Evolutionary conservation across 176 grass and related monocot genomes (phyloP).

Genomic region (Urochloa ruziziensis): DNA sequence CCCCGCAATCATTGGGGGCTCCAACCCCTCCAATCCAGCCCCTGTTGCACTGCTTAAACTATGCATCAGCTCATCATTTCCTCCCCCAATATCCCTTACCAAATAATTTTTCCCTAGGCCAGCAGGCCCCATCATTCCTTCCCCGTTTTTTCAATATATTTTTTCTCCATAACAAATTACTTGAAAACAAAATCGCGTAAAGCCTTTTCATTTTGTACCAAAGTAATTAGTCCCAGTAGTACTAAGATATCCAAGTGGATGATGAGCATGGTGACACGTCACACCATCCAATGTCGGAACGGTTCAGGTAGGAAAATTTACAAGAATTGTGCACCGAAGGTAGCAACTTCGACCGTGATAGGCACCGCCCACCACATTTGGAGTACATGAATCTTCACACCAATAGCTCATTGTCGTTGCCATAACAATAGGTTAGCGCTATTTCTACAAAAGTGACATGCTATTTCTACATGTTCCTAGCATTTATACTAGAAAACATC

Average conservation of each 20-base stretch:
- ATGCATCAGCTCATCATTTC: neutral
- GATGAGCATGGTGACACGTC: too few species aligned
- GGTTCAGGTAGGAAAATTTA: neutral
- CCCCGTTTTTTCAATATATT: neutral
- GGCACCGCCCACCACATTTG: neutral
- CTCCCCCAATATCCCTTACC: neutral
- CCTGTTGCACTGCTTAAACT: neutral
- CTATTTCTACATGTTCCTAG: neutral
- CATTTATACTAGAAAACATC: neutral
- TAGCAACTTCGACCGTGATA: neutral
- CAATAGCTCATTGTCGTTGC: neutral
- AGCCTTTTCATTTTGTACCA: neutral
- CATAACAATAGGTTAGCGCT: neutral
- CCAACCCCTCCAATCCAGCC: neutral
- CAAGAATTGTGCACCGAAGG: neutral
- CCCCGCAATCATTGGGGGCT: slow-evolving; percentile 46
- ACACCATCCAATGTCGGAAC: neutral
- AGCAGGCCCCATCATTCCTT: neutral
- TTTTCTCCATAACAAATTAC: neutral
- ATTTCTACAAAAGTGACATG: neutral
- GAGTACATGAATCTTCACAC: neutral
- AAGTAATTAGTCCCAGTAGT: too few species aligned
- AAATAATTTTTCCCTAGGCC: neutral
- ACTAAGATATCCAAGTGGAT: neutral
- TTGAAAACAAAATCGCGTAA: too few species aligned